phyloP scores from a whole-genome alignment of 1,284 basidiomycete genomes.

The Coniferiporia weirii region DNA sequence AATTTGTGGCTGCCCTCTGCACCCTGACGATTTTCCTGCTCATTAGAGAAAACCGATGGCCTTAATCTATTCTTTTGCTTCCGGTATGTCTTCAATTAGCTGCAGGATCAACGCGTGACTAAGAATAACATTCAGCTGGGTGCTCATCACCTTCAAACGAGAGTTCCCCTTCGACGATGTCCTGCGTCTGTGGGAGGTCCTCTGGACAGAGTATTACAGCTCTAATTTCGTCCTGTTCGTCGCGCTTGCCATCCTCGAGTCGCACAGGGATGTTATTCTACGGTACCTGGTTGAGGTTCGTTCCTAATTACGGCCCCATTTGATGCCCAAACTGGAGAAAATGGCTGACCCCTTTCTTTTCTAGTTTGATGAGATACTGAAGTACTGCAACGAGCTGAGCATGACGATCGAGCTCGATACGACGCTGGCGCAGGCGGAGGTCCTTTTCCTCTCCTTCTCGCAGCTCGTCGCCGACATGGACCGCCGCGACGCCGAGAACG shows the following conservation, averaged over 20 bases:
- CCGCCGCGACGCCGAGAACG: conserved; percentile 56
- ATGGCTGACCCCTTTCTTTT: background rate
- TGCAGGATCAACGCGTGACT: background rate
- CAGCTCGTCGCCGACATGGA: conserved; percentile 89
- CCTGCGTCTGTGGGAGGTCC: conserved; percentile 87
- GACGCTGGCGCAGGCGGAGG: conserved; percentile 90
- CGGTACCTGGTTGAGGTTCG: conserved; percentile 86
- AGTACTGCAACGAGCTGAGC: conserved; percentile 92
- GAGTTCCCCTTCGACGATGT: conserved; percentile 92
- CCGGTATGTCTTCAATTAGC: conserved; percentile 48
- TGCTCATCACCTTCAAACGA: conserved; percentile 89
- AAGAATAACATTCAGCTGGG: conserved; percentile 47
- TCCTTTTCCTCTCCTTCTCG: conserved; percentile 81
- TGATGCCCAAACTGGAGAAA: background rate
- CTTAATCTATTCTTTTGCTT: conserved; percentile 99
- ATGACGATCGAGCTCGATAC: conserved; percentile 92
- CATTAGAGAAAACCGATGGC: conserved; percentile 78
- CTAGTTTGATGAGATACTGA: conserved; percentile 82
- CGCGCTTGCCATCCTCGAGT: conserved; percentile 89
- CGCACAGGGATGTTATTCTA: conserved; percentile 89
- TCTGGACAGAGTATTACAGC: conserved; percentile 94
- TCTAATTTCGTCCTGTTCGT: conserved; percentile 89
- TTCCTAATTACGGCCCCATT: conserved; percentile 16
- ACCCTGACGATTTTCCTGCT: conserved; percentile 10
- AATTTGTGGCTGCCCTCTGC: conserved; percentile 1